phyloP scores from a whole-genome alignment of 2,329 filamentous ascomycete genomes.

The Ascochyta koolunga region DNA sequence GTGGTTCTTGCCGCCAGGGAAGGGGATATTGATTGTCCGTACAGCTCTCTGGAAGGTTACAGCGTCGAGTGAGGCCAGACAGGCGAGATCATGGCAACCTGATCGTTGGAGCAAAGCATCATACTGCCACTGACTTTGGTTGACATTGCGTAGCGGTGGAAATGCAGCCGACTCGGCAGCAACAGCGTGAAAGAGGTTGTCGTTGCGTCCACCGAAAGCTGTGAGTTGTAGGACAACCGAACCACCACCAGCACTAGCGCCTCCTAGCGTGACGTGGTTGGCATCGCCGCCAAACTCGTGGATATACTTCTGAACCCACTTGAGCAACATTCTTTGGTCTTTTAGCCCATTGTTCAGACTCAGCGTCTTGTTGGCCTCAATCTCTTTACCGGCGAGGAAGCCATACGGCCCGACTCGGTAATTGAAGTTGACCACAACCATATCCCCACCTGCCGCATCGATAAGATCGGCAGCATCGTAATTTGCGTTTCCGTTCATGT shows the following conservation, averaged over 20 bases:
- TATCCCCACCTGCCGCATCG: conserved; percentile 35
- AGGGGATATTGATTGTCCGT: conserved; percentile 43
- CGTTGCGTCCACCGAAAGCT: conserved; percentile 45
- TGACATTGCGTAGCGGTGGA: conserved; percentile 47
- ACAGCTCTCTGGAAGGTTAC: conserved; percentile 48
- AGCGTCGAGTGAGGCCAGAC: conserved; percentile 47
- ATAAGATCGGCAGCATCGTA: conserved; percentile 45
- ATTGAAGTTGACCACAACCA: conserved; percentile 50
- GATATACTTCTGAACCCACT: conserved; percentile 48
- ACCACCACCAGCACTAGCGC: conserved; percentile 49
- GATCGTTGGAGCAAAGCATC: conserved; percentile 43
- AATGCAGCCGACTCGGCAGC: conserved; percentile 46
- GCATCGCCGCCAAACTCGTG: conserved; percentile 49
- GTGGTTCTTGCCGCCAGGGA: conserved; percentile 41
- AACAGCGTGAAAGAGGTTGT: conserved; percentile 46
- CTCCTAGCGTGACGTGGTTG: conserved; percentile 46
- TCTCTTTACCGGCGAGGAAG: conserved; percentile 44
- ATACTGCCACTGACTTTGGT: conserved; percentile 52
- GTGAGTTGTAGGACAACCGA: conserved; percentile 47
- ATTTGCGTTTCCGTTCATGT: conserved; percentile 43
- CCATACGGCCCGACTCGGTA: conserved; percentile 50
- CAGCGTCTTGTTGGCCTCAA: conserved; percentile 32
- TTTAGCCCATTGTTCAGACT: conserved; percentile 48
- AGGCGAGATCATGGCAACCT: conserved; percentile 48
- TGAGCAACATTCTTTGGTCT: conserved; percentile 45